Conservation (phyloP, 148 eudicot genomes). For the Rhododendron griersonianum region DNA sequence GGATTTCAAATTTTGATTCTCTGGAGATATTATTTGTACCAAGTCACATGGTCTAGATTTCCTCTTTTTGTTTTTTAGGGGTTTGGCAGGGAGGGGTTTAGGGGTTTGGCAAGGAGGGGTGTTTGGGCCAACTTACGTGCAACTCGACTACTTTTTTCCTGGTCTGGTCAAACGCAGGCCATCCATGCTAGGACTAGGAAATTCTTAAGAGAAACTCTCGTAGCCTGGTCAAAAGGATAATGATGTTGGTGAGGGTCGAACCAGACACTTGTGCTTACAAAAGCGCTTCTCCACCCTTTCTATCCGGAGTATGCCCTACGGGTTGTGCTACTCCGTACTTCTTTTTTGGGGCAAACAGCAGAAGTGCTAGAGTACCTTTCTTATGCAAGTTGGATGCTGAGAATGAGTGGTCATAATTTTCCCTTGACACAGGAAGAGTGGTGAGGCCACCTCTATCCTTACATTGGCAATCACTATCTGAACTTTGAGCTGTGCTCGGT, state of each 20-base stretch:
- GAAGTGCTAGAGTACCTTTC: background rate
- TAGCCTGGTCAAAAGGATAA: background rate
- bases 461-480: background rate
- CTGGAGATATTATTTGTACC: background rate
- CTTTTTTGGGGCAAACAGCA: background rate
- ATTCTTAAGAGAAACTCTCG: background rate
- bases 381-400: background rate
- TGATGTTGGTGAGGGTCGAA: background rate
- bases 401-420: background rate
- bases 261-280: background rate
- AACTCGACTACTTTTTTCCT: background rate
- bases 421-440: background rate
- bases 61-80: background rate
- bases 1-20: background rate
- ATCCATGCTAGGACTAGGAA: background rate
- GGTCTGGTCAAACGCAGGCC: background rate
- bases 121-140: background rate
- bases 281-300: background rate
- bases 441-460: background rate
- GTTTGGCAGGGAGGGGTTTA: background rate
- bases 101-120: background rate
- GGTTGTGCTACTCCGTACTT: background rate
- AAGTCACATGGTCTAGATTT: too few relatives aligned
- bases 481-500: background rate
- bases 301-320: background rate